Conservation (phyloP, 768 basidiomycete species). For the Suillus lakei region DNA sequence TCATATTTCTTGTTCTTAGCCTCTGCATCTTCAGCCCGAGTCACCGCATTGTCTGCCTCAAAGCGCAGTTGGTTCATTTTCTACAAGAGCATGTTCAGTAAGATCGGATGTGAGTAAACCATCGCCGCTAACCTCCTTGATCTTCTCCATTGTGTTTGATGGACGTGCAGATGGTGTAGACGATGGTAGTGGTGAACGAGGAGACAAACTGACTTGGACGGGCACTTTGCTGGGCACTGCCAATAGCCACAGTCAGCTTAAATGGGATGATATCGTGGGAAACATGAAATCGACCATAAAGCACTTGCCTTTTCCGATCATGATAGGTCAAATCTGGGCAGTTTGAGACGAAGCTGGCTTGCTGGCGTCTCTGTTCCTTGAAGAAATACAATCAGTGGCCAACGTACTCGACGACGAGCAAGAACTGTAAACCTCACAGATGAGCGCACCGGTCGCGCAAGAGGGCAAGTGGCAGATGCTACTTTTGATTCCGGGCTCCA, state of each 20-base stretch:
- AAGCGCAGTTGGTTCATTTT: conserved; percentile 77
- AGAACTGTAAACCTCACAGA: conserved; percentile 26
- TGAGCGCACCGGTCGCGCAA: conserved; percentile 77
- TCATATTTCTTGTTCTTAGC: conserved; percentile 78
- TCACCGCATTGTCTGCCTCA: conserved; percentile 83
- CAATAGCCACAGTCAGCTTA: conserved; percentile 19
- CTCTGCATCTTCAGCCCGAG: conserved; percentile 89
- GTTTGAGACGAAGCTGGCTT: neutral
- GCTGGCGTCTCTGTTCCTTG: conserved; percentile 4
- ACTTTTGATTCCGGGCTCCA: conserved; percentile 18
- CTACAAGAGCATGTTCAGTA: conserved; percentile 40
- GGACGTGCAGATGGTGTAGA: conserved; percentile 12
- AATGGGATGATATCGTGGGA: conserved; percentile 40
- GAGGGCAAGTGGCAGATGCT: conserved; percentile 58
- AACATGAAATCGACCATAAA: conserved; percentile 12
- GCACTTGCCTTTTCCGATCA: conserved; percentile 40
- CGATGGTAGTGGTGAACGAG: conserved; percentile 11
- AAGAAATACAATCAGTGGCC: conserved; percentile 7
- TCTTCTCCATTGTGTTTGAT: conserved; percentile 47
- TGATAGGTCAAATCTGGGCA: conserved; percentile 15
- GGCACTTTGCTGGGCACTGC: conserved; percentile 21
- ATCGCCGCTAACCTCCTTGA: conserved; percentile 44
- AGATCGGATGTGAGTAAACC: neutral
- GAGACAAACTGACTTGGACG: conserved; percentile 16
- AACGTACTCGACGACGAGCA: conserved; percentile 8